A percentile compares a stretch with the other conserved stretches of the same genome.
Conservation (phyloP, 805 yeast genomes). For the Myxozyma udenii region DNA sequence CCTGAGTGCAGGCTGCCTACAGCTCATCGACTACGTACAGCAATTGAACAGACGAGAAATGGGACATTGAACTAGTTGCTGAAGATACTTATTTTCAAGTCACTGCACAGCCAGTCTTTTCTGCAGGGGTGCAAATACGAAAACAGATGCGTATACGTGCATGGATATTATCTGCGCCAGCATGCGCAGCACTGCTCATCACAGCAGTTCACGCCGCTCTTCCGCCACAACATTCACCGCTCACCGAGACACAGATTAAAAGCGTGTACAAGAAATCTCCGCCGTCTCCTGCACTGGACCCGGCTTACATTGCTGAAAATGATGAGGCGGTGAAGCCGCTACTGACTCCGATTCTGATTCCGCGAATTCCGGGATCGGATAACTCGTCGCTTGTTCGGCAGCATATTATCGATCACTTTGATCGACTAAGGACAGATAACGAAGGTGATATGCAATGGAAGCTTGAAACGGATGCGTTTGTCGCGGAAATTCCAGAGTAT, state of each 20-base stretch:
- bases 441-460: constrained; percentile 30
- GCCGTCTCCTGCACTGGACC: constrained; percentile 24
- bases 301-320: not conserved
- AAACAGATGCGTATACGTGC: no score
- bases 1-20: no score
- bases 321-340: constrained; percentile 5
- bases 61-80: no score
- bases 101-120: no score
- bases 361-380: constrained; percentile 45
- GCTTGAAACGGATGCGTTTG: constrained; percentile 35
- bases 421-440: constrained; percentile 23
- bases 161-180: no score
- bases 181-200: no score
- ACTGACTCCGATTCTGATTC: constrained; percentile 36
- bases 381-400: constrained; percentile 42
- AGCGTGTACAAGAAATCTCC: constrained; percentile 8
- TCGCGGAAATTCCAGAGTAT: constrained; percentile 14
- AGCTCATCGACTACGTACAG: no score
- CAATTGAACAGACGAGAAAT: no score
- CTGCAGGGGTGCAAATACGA: no score
- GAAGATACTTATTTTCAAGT: no score
- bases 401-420: constrained; percentile 42
- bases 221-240: constrained; percentile 12
- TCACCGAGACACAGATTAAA: constrained; percentile 8
- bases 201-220: constrained; percentile 1